Percentiles rank a stretch among this genome's conserved stretches.
phyloP scores from a whole-genome alignment of 495 filamentous ascomycete species.

The Tuber brumale region DNA sequence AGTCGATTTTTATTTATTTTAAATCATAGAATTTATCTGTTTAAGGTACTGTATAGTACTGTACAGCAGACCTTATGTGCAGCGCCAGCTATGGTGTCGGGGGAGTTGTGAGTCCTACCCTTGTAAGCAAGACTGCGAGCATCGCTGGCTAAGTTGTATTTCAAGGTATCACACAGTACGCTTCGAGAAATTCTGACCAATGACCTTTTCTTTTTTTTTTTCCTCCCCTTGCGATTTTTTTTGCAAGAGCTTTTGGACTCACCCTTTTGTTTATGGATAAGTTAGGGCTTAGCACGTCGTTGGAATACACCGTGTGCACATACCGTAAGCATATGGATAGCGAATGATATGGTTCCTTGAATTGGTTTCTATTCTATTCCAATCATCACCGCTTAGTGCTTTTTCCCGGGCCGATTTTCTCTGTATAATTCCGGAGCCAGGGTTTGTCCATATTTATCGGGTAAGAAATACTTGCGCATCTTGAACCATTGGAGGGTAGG shows the following conservation, averaged over 20 bases:
- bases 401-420: constrained; percentile 52
- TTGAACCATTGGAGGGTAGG: constrained; percentile 53
- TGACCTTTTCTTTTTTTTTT: neutral
- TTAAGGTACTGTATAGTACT: no score
- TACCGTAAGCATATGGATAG: constrained; percentile 71
- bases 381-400: constrained; percentile 56
- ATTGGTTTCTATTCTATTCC: constrained; percentile 56
- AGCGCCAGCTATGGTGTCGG: no score
- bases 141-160: constrained; percentile 67
- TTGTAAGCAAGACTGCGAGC: constrained; percentile 66
- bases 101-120: no score
- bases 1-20: no score
- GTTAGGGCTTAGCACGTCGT: constrained; percentile 56
- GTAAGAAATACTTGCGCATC: constrained; percentile 60
- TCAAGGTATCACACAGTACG: constrained; percentile 53
- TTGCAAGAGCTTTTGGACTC: neutral
- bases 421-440: constrained; percentile 55
- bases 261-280: neutral
- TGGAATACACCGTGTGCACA: constrained; percentile 69
- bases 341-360: constrained; percentile 63
- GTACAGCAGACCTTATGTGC: no score
- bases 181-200: neutral
- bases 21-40: no score
- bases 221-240: neutral
- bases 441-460: constrained; percentile 58